Percentiles rank a stretch among this genome's conserved stretches.
Conservation (phyloP, 1,284 basidiomycete genomes). For the Hemileia vastatrix region DNA sequence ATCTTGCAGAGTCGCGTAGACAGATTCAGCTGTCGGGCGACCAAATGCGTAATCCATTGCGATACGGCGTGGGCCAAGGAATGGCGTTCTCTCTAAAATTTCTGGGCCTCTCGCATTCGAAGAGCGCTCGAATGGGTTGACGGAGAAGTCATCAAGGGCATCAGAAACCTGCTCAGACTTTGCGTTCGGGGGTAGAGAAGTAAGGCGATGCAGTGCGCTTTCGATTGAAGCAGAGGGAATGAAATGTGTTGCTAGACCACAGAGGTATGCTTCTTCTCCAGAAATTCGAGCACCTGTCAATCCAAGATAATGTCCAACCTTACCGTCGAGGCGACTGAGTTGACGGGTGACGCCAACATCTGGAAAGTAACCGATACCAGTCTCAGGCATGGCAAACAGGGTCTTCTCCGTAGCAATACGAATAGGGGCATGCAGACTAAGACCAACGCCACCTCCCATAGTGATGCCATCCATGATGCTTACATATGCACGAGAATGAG, state of each 20-base stretch:
- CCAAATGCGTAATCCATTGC: conserved; percentile 71
- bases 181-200: conserved; percentile 42
- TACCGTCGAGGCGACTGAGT: conserved; percentile 77
- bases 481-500: too few relatives aligned
- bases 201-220: conserved; percentile 50
- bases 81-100: conserved; percentile 15
- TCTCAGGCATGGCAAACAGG: conserved; percentile 99
- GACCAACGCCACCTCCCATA: conserved; percentile 90
- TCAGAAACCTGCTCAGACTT: too few relatives aligned
- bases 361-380: conserved; percentile 75
- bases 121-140: conserved; percentile 61
- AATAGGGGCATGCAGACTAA: conserved; percentile 74
- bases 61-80: conserved; percentile 55
- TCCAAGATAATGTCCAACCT: conserved; percentile 81
- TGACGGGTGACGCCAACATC: conserved; percentile 89
- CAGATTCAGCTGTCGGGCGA: conserved; percentile 59
- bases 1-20: conserved; percentile 55
- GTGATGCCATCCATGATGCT: conserved; percentile 81
- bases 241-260: conserved; percentile 79
- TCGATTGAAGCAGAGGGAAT: conserved; percentile 65
- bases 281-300: conserved; percentile 64
- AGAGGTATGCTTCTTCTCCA: conserved; percentile 52
- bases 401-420: conserved; percentile 89
- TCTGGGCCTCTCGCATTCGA: conserved; percentile 49
- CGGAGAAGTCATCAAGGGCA: conserved; percentile 48